phyloP scores from a whole-genome alignment of 306 rosid species.

The Cucurbita moschata region DNA sequence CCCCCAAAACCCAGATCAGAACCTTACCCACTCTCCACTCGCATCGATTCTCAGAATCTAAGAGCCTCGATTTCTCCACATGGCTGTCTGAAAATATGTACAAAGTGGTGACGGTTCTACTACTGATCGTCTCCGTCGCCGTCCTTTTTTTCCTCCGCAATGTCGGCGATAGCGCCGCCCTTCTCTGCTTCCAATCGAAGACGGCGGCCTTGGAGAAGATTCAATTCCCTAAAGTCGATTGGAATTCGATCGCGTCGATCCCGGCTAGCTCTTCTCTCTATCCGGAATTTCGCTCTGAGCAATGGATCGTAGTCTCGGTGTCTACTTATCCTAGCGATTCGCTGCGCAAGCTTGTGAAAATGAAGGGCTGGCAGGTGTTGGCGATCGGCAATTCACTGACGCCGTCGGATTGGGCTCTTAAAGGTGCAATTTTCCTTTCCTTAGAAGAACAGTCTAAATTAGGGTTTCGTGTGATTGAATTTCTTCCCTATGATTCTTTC shows the following conservation, averaged over 20 bases:
- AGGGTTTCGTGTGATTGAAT: conserved; percentile 79
- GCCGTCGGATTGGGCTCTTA: conserved; percentile 76
- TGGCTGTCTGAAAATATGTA: conserved; percentile 64
- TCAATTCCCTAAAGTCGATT: conserved; percentile 46
- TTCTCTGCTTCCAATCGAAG: conserved; percentile 64
- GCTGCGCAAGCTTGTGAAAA: conserved; percentile 45
- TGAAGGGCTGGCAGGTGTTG: conserved; percentile 81
- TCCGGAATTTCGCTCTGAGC: conserved; percentile 51
- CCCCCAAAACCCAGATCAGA: conserved; percentile 44
- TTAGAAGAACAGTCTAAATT: conserved; percentile 61
- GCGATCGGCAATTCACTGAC: conserved; percentile 73
- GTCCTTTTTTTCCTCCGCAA: conserved; percentile 72
- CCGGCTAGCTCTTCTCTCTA: conserved; percentile 43
- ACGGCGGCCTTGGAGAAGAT: conserved; percentile 56
- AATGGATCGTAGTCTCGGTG: conserved; percentile 85
- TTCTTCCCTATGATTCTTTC: conserved; percentile 71
- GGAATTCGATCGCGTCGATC: conserved; percentile 36
- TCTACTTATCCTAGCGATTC: conserved; percentile 59
- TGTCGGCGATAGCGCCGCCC: conserved; percentile 73
- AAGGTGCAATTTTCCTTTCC: conserved; percentile 84
- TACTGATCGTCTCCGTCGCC: conserved; percentile 47
- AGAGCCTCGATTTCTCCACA: conserved; percentile 60
- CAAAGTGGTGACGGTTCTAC: conserved; percentile 35
- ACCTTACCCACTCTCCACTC: conserved; percentile 20
- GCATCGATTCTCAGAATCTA: conserved; percentile 34